Base-by-base conservation (phyloP, 2,329 filamentous ascomycete genomes). In the Penicillium psychrosexuale region DNA sequence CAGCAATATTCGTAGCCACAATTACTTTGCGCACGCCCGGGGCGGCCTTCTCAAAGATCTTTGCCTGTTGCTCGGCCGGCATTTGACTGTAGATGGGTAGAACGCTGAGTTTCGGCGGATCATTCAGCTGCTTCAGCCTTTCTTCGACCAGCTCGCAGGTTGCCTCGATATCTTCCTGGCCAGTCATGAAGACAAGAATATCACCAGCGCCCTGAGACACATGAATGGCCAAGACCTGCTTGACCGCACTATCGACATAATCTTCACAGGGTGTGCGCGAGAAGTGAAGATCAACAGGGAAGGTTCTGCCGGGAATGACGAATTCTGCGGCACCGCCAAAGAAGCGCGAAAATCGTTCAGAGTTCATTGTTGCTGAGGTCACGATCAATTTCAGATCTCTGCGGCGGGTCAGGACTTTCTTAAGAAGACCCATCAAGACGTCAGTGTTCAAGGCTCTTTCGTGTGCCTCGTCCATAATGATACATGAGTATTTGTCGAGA, bases 381-480 rank as follows among this genome's bases (percentile, higher is more conserved):
- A 99, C 93, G 56, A 99, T 97, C 45, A 99, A 80, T 73, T 97
- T 99, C 45, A 99, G 79, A 68, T 99, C 94, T 66, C 91, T 84
- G 57, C 95, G 84, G 49, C 93, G 83, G 59, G 93, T 88, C 44
- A 99, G 77, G 4, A 99, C 93, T 75, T 99, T 99, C 73, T 97
- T 99, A 77, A 99, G 93, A 28, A 99, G 77, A 0, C 94, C 94
- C 90, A 99, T 96, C 13, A 99, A 78, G 17, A 99, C 93, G 72
- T 99, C 94, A 0, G 94, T 99, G 69, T 99, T 97, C 47, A 99
- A 77, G 1, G 94, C 93, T 72, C 94, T 84, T 74, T 99, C 94
- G 81, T 99, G 94, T 5, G 94, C 95, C 77, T 99, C 94, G 70
- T 99, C 94, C 94, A 99, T 99, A 74, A 99, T 99, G 66, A 99